Evolutionary conservation across 2,329 filamentous ascomycete species (phyloP).

Genomic region (Aphanoascus verrucosus): DNA sequence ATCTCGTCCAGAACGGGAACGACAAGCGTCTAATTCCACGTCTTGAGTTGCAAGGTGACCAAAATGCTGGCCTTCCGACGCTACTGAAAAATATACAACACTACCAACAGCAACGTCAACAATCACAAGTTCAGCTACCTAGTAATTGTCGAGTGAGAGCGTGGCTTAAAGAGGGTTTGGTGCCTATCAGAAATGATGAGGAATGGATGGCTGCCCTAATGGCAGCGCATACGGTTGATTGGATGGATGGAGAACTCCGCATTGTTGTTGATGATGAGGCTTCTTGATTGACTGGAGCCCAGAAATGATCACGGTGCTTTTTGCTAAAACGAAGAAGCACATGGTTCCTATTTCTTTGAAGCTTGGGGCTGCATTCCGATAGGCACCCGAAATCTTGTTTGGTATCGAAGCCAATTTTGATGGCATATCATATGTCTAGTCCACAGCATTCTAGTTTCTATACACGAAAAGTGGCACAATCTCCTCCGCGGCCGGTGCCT

Average conservation of each 20-base stretch:
- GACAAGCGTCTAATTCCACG: slow-evolving; percentile 31
- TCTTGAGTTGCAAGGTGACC: slow-evolving; percentile 28
- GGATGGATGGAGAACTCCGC: slow-evolving; percentile 38
- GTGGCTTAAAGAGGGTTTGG: slow-evolving; percentile 35
- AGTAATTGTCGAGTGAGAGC: slow-evolving; percentile 25
- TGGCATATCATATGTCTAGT: too few species aligned
- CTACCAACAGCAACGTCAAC: slow-evolving; percentile 16
- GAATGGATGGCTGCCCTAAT: slow-evolving; percentile 39
- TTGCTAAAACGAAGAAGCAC: not conserved
- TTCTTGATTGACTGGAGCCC: not conserved
- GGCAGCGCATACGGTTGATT: slow-evolving; percentile 34
- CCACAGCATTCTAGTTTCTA: too few species aligned
- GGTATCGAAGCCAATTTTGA: too few species aligned
- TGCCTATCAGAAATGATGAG: slow-evolving; percentile 29
- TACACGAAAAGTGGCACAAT: too few species aligned
- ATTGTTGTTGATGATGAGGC: slow-evolving; percentile 30
- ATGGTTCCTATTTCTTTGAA: not conserved
- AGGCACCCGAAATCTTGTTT: not conserved
- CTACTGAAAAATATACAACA: slow-evolving; percentile 26
- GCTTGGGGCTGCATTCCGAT: not conserved
- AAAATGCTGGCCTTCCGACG: slow-evolving; percentile 20
- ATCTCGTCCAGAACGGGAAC: slow-evolving; percentile 27
- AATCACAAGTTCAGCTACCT: slow-evolving; percentile 13
- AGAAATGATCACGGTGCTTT: not conserved
- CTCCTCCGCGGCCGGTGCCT: too few species aligned